Percentiles rank a stretch among this genome's conserved stretches.
These are phyloP conservation scores for Colletotrichum trifolii DNA, from an alignment of 2,329 filamentous ascomycete species.

Conservation along the genomic window DNA sequence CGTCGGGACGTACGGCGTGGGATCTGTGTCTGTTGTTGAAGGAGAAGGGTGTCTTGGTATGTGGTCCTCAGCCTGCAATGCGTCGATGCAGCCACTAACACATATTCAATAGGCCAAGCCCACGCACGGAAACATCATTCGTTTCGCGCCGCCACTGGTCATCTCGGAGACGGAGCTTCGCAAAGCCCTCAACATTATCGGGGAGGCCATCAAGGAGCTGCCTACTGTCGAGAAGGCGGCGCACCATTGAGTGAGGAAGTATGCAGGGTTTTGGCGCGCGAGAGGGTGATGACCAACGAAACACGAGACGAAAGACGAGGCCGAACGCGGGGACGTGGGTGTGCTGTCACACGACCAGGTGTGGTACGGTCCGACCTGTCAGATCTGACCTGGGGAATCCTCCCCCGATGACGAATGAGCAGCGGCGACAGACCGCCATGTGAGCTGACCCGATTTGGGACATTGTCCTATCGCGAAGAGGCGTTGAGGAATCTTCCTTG, in stretches of 20 bases:
- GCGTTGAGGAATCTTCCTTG: neutral
- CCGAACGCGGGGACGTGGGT: constrained; percentile 11
- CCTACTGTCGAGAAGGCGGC: constrained; percentile 63
- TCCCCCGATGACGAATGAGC: neutral
- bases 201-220: constrained; percentile 83
- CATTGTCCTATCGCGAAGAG: neutral
- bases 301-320: neutral
- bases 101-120: constrained; percentile 82
- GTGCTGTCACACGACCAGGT: constrained; percentile 15
- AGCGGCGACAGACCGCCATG: neutral
- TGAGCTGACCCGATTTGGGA: constrained; percentile 8
- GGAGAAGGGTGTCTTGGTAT: constrained; percentile 90
- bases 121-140: constrained; percentile 98
- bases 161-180: constrained; percentile 90
- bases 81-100: constrained; percentile 32
- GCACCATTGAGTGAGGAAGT: constrained; percentile 46
- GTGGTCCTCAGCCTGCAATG: neutral
- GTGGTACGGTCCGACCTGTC: constrained; percentile 6
- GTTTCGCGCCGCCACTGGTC: constrained; percentile 94
- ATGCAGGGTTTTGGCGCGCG: neutral
- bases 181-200: constrained; percentile 81
- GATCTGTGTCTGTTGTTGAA: constrained; percentile 96
- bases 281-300: neutral
- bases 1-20: constrained; percentile 90
- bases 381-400: constrained; percentile 1